Evolutionary conservation across 2,329 filamentous ascomycete species (phyloP).

Genomic region (Fusarium kyushuense): DNA sequence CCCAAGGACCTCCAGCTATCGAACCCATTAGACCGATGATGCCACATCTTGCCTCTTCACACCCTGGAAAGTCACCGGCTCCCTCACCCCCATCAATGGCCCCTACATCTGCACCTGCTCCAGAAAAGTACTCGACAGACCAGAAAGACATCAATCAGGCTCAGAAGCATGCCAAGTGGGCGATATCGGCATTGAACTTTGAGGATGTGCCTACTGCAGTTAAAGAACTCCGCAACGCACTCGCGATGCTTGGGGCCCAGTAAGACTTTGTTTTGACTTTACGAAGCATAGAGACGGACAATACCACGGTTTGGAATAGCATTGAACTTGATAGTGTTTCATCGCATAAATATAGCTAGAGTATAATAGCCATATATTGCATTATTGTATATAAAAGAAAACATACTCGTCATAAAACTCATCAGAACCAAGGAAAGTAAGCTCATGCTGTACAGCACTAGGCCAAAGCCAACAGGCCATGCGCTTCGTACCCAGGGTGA

Average conservation of each 20-base stretch:
- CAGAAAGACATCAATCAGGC: conserved; percentile 78
- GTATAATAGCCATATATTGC: conserved; percentile 23
- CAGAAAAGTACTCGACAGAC: conserved; percentile 35
- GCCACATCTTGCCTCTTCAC: conserved; percentile 34
- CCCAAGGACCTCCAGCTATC: neutral
- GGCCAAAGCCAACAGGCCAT: conserved; percentile 25
- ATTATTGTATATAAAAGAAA: conserved; percentile 19
- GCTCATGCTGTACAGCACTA: conserved; percentile 8
- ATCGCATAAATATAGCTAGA: conserved; percentile 26
- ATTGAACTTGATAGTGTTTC: conserved; percentile 20
- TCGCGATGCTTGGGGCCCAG: conserved; percentile 74
- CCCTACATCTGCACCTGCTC: conserved; percentile 20
- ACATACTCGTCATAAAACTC: conserved; percentile 38
- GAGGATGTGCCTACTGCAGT: conserved; percentile 94
- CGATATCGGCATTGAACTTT: conserved; percentile 95
- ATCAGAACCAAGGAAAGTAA: conserved; percentile 19
- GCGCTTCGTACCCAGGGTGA: conserved; percentile 26
- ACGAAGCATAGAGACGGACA: conserved; percentile 27
- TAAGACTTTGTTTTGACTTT: conserved; percentile 33
- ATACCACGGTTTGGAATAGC: conserved; percentile 34
- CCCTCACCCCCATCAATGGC: conserved; percentile 24
- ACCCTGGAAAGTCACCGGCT: conserved; percentile 29
- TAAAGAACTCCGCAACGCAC: conserved; percentile 81
- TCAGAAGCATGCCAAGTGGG: conserved; percentile 97
- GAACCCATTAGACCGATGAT: conserved; percentile 27